A percentile compares a stretch with the other conserved stretches of the same genome.
These are phyloP conservation scores for Rhododendron ovatum DNA, from an alignment of 148 eudicot genomes.

Conservation along the genomic window DNA sequence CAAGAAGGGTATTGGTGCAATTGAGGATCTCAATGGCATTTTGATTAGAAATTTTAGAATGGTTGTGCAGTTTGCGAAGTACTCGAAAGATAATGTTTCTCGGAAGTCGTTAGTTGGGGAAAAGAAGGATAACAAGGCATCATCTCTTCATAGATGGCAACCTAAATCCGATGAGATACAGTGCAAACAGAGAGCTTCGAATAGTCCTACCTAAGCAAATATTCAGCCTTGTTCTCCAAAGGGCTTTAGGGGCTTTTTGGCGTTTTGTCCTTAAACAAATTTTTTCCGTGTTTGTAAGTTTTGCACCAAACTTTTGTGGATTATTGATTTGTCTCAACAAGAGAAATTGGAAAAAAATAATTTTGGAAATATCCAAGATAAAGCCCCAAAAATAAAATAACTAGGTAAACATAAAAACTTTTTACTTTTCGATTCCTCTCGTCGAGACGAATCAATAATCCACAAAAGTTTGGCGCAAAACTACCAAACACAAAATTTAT, in stretches of 20 bases:
- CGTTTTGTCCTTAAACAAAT: neutral
- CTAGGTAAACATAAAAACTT: too few species aligned
- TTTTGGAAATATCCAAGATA: neutral
- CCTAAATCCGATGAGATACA: neutral
- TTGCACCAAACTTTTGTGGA: neutral
- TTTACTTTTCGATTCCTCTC: too few species aligned
- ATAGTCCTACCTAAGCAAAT: too few species aligned
- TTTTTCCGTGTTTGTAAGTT: too few species aligned
- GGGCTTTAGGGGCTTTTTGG: neutral
- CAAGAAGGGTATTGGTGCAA: neutral
- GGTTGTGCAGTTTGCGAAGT: neutral
- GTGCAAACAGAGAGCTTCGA: too few species aligned
- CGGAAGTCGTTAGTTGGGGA: neutral
- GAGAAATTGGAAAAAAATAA: too few species aligned
- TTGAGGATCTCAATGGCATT: neutral
- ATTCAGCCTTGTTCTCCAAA: neutral
- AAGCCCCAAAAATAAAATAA: neutral
- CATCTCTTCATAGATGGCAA: neutral
- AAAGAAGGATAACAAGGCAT: neutral
- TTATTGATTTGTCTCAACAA: too few species aligned
- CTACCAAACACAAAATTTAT: too few species aligned
- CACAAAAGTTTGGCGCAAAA: neutral
- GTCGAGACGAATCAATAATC: neutral
- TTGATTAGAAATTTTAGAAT: too few species aligned
- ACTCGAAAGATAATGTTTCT: neutral